Conservation (phyloP, 495 filamentous ascomycete species). For the Aspergillus bridgeri region DNA sequence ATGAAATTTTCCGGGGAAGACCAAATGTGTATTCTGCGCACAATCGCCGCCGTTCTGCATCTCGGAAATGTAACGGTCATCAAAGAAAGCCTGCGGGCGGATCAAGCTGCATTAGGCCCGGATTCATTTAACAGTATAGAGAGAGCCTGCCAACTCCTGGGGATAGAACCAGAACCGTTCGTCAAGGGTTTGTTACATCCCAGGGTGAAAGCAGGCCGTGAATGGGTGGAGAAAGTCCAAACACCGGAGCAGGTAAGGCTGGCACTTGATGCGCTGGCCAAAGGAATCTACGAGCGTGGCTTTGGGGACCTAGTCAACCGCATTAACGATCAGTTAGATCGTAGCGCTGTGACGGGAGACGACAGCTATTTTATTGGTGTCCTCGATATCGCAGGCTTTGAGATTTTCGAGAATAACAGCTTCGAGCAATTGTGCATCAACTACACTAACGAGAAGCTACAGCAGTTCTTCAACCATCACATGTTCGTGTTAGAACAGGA, state of each 20-base stretch:
- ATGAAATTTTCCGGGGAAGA: conserved; percentile 93
- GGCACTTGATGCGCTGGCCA: conserved; percentile 85
- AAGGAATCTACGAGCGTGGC: conserved; percentile 94
- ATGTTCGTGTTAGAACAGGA: conserved; percentile 99
- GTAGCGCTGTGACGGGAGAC: conserved; percentile 70
- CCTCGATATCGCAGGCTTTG: conserved; percentile 98
- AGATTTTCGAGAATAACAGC: conserved; percentile 97
- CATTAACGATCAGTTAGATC: conserved; percentile 89
- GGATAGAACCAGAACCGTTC: conserved; percentile 80
- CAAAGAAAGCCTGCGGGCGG: conserved; percentile 83
- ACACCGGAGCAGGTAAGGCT: conserved; percentile 94
- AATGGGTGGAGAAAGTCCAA: conserved; percentile 98
- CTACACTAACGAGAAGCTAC: conserved; percentile 98
- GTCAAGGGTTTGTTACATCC: conserved; percentile 87
- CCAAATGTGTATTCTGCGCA: conserved; percentile 76
- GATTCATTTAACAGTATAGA: conserved; percentile 68
- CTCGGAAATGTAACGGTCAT: conserved; percentile 86
- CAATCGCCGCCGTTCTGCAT: conserved; percentile 87
- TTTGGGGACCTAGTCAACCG: conserved; percentile 90
- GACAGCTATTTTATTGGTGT: conserved; percentile 96
- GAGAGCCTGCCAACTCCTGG: conserved; percentile 78
- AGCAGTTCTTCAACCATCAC: conserved; percentile 99
- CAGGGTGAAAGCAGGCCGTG: conserved; percentile 87
- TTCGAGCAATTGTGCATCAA: conserved; percentile 99
- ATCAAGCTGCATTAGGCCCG: conserved; percentile 79